Conservation (phyloP, 2,329 filamentous ascomycete genomes). For the Fusarium armeniacum region DNA sequence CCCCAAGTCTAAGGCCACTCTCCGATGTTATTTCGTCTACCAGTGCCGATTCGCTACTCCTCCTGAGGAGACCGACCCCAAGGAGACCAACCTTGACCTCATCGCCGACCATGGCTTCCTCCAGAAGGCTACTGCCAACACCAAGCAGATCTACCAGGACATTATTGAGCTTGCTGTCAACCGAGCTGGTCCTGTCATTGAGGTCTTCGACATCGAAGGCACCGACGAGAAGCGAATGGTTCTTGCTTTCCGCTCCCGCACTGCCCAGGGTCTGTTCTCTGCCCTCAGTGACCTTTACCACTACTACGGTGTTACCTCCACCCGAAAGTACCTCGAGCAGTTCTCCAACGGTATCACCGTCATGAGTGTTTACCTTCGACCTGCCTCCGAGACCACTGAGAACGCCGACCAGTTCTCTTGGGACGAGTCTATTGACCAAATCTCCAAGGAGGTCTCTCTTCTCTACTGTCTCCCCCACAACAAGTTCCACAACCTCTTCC, state of each 20-base stretch:
- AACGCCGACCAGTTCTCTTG: constrained; percentile 67
- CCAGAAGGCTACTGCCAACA: constrained; percentile 95
- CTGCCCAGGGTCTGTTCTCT: constrained; percentile 93
- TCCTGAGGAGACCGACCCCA: constrained; percentile 76
- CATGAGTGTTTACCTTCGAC: constrained; percentile 94
- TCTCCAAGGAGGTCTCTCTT: constrained; percentile 97
- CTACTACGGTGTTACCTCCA: constrained; percentile 97
- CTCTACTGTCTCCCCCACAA: constrained; percentile 98
- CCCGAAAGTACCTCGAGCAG: constrained; percentile 97
- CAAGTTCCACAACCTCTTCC: constrained; percentile 92
- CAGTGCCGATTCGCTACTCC: constrained; percentile 89
- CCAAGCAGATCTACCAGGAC: constrained; percentile 94
- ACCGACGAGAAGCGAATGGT: constrained; percentile 94
- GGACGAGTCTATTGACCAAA: constrained; percentile 96
- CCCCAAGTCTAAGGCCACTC: constrained; percentile 78
- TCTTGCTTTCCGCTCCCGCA: constrained; percentile 93
- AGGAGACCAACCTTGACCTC: constrained; percentile 89
- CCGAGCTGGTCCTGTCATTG: constrained; percentile 93
- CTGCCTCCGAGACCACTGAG: constrained; percentile 67
- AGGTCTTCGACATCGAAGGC: constrained; percentile 95
- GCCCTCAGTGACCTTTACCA: constrained; percentile 96
- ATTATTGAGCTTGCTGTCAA: constrained; percentile 88
- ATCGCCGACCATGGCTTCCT: constrained; percentile 95
- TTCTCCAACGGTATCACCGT: constrained; percentile 99
- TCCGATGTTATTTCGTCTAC: constrained; percentile 99